Percentiles rank a stretch among this genome's conserved stretches.
Conservation (phyloP, 805 yeast species). For the Torulaspora gathmanii region DNA sequence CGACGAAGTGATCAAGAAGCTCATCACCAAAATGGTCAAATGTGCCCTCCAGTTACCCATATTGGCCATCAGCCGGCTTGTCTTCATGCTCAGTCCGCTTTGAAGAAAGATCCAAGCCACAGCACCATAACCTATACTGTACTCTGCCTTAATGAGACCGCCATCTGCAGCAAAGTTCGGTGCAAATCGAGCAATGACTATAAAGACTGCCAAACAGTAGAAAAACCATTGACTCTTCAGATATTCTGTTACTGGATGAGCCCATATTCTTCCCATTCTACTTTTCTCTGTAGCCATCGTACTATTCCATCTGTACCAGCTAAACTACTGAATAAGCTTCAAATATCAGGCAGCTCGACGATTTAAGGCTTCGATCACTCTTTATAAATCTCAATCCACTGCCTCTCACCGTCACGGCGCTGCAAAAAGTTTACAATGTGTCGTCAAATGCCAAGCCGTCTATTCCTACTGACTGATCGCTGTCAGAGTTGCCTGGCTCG, state of each 20-base stretch:
- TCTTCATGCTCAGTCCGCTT: conserved; percentile 73
- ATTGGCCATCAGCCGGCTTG: conserved; percentile 56
- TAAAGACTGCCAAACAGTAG: conserved; percentile 61
- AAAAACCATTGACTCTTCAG: conserved; percentile 65
- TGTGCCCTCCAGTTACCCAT: conserved; percentile 81
- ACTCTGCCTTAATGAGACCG: conserved; percentile 69
- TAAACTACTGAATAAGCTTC: too few relatives aligned
- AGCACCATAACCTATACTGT: conserved; percentile 77
- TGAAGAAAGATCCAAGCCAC: conserved; percentile 81
- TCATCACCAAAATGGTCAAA: conserved; percentile 56
- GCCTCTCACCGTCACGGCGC: too few relatives aligned
- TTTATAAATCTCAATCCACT: too few relatives aligned
- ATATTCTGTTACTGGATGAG: conserved; percentile 22
- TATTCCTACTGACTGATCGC: too few relatives aligned
- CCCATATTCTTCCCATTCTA: conserved; percentile 14
- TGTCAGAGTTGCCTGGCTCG: too few relatives aligned
- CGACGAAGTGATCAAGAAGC: conserved; percentile 67
- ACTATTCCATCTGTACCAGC: not conserved
- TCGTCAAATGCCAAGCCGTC: too few relatives aligned
- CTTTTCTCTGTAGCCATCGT: not conserved
- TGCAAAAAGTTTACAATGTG: too few relatives aligned
- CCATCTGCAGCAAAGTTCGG: conserved; percentile 83
- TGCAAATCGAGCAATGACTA: conserved; percentile 69
- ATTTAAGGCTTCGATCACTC: too few relatives aligned
- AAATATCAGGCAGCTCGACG: too few relatives aligned